Evolutionary conservation across 371 early-diverging fungal species (phyloP), one percentile per base, ranked within the genome.

Genomic region (Lichtheimia ornata): DNA sequence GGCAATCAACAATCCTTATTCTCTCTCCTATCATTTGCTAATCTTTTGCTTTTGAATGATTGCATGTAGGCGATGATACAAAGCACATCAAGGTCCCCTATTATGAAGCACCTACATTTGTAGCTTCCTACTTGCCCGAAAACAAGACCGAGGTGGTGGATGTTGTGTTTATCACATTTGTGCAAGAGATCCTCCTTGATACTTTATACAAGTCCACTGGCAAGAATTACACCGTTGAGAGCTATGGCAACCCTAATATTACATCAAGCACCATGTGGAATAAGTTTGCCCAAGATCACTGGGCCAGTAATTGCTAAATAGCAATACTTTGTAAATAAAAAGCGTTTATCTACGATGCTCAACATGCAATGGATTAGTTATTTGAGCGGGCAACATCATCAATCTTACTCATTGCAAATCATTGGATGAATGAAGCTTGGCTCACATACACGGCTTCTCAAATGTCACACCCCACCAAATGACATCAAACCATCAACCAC

Each of bases 51-150:
- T 35, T 17, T 43, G 35, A 6, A 35, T 7, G 7, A 28, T 52
- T 40, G 14, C 12, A 1, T 13, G 0, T 13, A 61, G 61, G 62
- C 17, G 77, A 77, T 41, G 77, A 77, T 50, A 73, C 74, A 63
- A 67, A 62, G 35, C 77, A 77, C 42, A 62, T 51, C 13, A 25
- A 63, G 15, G 68, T 70, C 25, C 72, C 77, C 4, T 73, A 85
- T 61, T 84, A 77, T 35, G 64, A 71, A 60, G 72, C 79, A 4
- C 69, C 85, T 43, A 69, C 70, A 45, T 71, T 70, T 35, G 73
- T 83, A 40, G 74, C 67, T 3, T 59, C 65, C 0, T 61, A 60
- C 13, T 40, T 72, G 56, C 72, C 76, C 3, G 51, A 60, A 5
- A 35, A 35, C 35, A 35, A 35, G 35, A 63, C 69, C 18, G 62